Conservation (phyloP, 2,329 filamentous ascomycete species). For the Hymenoscyphus linearis region DNA sequence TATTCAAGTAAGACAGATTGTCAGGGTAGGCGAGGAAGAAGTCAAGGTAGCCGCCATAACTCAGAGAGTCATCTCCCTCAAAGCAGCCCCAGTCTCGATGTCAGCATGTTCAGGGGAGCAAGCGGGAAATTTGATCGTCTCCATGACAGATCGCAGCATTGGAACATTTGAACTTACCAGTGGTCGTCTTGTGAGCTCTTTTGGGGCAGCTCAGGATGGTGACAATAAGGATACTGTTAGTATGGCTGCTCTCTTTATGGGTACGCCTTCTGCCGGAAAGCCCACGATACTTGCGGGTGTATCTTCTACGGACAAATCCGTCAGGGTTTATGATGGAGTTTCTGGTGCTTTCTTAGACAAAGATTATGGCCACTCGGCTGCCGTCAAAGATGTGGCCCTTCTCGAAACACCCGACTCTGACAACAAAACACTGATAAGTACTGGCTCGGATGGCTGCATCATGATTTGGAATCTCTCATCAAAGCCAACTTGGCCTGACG, state of each 20-base stretch:
- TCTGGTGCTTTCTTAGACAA: constrained; percentile 73
- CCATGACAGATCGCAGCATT: constrained; percentile 54
- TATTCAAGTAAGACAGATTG: constrained; percentile 73
- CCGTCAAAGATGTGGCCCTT: constrained; percentile 79
- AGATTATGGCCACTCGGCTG: constrained; percentile 93
- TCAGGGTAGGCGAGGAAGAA: constrained; percentile 49
- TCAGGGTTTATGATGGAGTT: constrained; percentile 79
- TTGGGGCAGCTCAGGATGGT: constrained; percentile 72
- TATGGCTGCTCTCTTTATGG: constrained; percentile 70
- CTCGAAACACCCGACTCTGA: constrained; percentile 52
- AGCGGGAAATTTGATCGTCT: constrained; percentile 49
- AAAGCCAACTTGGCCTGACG: constrained; percentile 21
- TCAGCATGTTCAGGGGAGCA: constrained; percentile 56
- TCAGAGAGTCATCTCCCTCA: constrained; percentile 71
- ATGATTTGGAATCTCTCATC: constrained; percentile 59
- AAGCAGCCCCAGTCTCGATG: constrained; percentile 84
- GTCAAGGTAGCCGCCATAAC: constrained; percentile 72
- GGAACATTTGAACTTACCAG: constrained; percentile 59
- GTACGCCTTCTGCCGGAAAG: constrained; percentile 47
- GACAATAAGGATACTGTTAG: constrained; percentile 77
- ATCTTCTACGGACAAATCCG: constrained; percentile 92
- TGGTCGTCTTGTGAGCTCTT: constrained; percentile 65
- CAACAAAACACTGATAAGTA: constrained; percentile 60
- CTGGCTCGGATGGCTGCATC: constrained; percentile 73
- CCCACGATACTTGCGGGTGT: constrained; percentile 73